These are phyloP conservation scores for Erigeron philadelphicus DNA, from an alignment of 140 eudicot genomes.

Conservation along the genomic window DNA sequence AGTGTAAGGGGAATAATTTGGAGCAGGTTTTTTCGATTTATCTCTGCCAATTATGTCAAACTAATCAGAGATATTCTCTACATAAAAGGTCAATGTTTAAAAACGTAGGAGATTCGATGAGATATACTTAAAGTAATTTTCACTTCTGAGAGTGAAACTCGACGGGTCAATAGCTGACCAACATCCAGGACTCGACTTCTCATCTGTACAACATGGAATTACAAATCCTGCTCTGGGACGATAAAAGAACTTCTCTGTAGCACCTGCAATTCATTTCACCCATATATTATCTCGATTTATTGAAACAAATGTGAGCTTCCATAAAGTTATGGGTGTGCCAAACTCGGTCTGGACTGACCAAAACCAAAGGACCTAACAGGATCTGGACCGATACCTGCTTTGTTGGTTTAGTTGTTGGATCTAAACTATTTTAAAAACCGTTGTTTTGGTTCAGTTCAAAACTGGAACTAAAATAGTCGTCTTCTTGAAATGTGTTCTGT, in stretches of 20 bases:
- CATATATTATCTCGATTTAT: neutral
- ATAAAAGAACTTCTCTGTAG: conserved; percentile 52
- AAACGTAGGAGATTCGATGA: conserved; percentile 11
- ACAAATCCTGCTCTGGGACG: conserved; percentile 75
- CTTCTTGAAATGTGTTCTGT: too few relatives aligned
- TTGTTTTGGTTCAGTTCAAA: too few relatives aligned
- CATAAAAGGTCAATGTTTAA: neutral
- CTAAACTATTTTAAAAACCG: too few relatives aligned
- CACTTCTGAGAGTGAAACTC: conserved; percentile 68
- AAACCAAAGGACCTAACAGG: too few relatives aligned
- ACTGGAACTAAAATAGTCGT: too few relatives aligned
- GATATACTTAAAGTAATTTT: conserved; percentile 70
- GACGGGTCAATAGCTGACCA: conserved; percentile 86
- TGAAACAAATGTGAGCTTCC: neutral
- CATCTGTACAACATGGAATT: conserved; percentile 64
- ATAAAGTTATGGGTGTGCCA: neutral
- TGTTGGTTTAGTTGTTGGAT: too few relatives aligned
- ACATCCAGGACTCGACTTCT: conserved; percentile 57
- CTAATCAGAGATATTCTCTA: neutral
- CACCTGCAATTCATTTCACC: conserved; percentile 48
- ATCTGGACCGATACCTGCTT: too few relatives aligned
- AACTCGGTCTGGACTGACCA: too few relatives aligned
- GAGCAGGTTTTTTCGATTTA: conserved; percentile 76
- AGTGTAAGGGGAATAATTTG: conserved; percentile 51
- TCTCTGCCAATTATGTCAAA: conserved; percentile 47